Evolutionary conservation across 164 flowering plant species (phyloP).

Genomic region (Dillenia suffruticosa): DNA sequence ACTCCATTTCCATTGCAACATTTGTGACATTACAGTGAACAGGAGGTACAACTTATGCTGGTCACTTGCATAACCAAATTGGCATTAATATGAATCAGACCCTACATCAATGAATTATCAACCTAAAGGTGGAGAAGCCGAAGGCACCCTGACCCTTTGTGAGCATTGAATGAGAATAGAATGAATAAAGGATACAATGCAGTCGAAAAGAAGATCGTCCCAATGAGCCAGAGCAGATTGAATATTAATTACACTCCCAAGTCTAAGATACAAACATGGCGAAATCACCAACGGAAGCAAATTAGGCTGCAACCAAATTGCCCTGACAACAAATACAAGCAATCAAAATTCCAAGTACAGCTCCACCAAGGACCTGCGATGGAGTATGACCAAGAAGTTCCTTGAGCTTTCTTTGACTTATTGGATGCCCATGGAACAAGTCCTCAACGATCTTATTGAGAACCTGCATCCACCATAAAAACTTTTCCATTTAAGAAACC

Average conservation of each 20-base stretch:
- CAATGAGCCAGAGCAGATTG: background rate
- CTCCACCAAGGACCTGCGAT: conserved; percentile 90
- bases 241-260: background rate
- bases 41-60: too few species aligned
- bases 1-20: too few species aligned
- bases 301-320: conserved; percentile 30
- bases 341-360: conserved; percentile 70
- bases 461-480: conserved; percentile 41
- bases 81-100: too few species aligned
- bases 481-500: too few species aligned
- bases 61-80: too few species aligned
- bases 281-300: background rate
- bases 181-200: too few species aligned
- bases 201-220: too few species aligned
- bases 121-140: too few species aligned
- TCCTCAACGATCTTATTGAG: conserved; percentile 80
- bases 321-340: conserved; percentile 73
- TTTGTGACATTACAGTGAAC: too few species aligned
- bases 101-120: too few species aligned
- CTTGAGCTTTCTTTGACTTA: conserved; percentile 89
- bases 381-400: conserved; percentile 97
- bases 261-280: background rate
- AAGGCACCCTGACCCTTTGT: too few species aligned
- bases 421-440: conserved; percentile 93
- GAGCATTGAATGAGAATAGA: too few species aligned